Conservation (phyloP, 2,329 filamentous ascomycete species). For the Aspergillus luchuensis region DNA sequence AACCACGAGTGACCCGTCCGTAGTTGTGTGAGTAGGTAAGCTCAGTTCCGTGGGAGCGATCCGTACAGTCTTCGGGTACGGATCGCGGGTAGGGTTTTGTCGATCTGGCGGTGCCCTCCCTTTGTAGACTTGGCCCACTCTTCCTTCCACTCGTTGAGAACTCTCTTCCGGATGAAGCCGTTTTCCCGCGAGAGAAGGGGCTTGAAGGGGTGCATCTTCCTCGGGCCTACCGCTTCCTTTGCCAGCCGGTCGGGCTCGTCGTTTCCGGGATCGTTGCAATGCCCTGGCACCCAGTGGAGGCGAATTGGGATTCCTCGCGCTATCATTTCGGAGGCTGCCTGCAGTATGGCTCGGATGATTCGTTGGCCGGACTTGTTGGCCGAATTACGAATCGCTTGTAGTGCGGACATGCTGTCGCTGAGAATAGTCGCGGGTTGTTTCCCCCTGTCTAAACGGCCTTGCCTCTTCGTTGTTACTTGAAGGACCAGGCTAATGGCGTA, state of each 20-base stretch:
- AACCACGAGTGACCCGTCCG: conserved; percentile 26
- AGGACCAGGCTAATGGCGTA: conserved; percentile 14
- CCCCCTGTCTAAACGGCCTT: neutral
- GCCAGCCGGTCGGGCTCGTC: conserved; percentile 13
- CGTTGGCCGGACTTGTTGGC: conserved; percentile 21
- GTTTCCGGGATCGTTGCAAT: conserved; percentile 6
- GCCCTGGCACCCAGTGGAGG: conserved; percentile 16
- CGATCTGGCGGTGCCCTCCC: conserved; percentile 14
- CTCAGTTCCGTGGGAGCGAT: conserved; percentile 19
- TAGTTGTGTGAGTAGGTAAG: conserved; percentile 24
- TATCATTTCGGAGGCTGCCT: conserved; percentile 17
- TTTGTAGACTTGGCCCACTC: conserved; percentile 16
- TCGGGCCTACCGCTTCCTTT: neutral
- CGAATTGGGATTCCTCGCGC: conserved; percentile 12
- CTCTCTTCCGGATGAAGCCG: neutral
- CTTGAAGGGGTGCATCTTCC: conserved; percentile 9
- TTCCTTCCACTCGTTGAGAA: conserved; percentile 10
- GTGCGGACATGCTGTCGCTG: conserved; percentile 21
- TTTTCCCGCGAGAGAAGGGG: conserved; percentile 17
- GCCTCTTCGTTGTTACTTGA: too few species aligned
- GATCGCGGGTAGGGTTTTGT: too few species aligned
- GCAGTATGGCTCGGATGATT: conserved; percentile 23
- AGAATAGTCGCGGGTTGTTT: conserved; percentile 16
- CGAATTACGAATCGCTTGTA: conserved; percentile 20
- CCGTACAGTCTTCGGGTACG: too few species aligned